Percentiles rank a stretch among this genome's conserved stretches.
Evolutionary conservation across 192 early-diverging fungal species (phyloP).

Genomic region (Backusella psychrophila): DNA sequence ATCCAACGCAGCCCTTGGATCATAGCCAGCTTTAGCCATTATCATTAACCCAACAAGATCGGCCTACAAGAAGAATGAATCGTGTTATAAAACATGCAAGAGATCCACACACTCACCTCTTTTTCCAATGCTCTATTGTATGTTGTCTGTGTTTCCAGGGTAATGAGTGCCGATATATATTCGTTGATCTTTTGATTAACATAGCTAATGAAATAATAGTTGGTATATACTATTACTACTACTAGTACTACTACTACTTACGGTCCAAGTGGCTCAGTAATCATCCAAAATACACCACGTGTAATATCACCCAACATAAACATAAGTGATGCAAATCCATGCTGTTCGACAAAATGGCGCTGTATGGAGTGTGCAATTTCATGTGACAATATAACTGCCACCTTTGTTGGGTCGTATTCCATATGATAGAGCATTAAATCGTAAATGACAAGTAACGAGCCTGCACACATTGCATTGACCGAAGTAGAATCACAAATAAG

Average conservation of each 20-base stretch:
- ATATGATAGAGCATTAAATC: slow-evolving; percentile 33
- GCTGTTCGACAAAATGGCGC: slow-evolving; percentile 52
- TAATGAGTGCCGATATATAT: slow-evolving; percentile 8
- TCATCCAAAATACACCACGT: slow-evolving; percentile 37
- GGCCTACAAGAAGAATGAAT: slow-evolving; percentile 28
- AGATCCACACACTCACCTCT: slow-evolving; percentile 32
- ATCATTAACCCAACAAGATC: slow-evolving; percentile 49
- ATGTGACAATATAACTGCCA: slow-evolving; percentile 53
- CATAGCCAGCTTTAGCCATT: slow-evolving; percentile 57
- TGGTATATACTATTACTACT: background rate
- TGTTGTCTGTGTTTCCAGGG: slow-evolving; percentile 15
- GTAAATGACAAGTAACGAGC: slow-evolving; percentile 28
- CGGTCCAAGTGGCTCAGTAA: slow-evolving; percentile 38
- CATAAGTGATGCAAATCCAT: slow-evolving; percentile 50
- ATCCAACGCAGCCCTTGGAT: slow-evolving; percentile 46
- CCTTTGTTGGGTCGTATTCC: slow-evolving; percentile 42
- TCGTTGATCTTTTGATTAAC: slow-evolving; percentile 39
- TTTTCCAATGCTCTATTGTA: slow-evolving; percentile 46
- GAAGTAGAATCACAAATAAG: slow-evolving; percentile 33
- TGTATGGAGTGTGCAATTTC: slow-evolving; percentile 58
- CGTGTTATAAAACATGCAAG: background rate
- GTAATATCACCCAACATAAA: slow-evolving; percentile 47
- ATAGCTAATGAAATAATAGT: background rate
- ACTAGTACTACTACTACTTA: background rate
- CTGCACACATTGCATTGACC: slow-evolving; percentile 39